A percentile compares a stretch with the other conserved stretches of the same genome.
These are phyloP conservation scores for Paramecium pentaurelia DNA, from an alignment of 73 alveolate species.

Conservation along the genomic window DNA sequence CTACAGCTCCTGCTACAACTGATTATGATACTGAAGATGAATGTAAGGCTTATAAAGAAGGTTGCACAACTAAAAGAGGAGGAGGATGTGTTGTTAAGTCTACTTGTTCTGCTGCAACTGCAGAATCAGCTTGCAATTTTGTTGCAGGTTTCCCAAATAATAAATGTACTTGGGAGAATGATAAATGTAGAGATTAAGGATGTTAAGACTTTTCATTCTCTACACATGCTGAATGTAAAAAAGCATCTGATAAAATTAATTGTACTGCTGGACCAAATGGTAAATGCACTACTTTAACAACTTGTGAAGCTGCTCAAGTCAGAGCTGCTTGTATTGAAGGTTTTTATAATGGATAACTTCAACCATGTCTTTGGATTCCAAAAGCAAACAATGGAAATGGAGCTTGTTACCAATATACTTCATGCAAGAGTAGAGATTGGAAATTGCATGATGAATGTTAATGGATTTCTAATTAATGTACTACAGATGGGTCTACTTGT, in stretches of 20 bases:
- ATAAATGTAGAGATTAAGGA: background rate
- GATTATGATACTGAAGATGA: background rate
- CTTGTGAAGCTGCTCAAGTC: background rate
- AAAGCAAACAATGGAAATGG: background rate
- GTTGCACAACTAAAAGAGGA: background rate
- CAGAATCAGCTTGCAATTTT: background rate
- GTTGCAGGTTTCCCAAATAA: background rate
- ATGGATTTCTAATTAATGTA: background rate
- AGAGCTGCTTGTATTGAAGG: conserved; percentile 30
- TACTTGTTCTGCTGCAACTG: background rate
- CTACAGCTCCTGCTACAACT: background rate
- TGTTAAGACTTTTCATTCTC: background rate
- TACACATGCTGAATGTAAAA: background rate
- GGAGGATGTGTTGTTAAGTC: background rate
- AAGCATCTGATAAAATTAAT: background rate
- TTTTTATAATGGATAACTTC: background rate
- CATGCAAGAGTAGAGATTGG: background rate
- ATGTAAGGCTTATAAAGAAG: background rate
- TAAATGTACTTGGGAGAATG: background rate
- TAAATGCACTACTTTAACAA: background rate
- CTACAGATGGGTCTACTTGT: background rate
- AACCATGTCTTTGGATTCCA: conserved; percentile 22
- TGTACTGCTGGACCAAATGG: background rate
- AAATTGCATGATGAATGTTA: background rate
- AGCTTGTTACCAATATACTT: background rate